phyloP scores from a whole-genome alignment of 106 monocot genomes.

The Allium cepa region DNA sequence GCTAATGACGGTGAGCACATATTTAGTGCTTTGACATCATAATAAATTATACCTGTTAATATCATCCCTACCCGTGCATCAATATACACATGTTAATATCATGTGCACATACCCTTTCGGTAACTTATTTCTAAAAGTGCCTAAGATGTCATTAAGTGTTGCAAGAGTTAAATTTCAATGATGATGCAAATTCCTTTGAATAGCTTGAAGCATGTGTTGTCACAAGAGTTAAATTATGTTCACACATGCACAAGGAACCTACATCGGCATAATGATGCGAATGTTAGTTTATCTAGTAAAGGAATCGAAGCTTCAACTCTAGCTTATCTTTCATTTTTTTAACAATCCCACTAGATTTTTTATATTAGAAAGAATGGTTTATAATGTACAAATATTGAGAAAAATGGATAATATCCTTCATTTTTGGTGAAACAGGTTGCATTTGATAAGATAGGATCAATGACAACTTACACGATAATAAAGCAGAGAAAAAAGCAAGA shows the following conservation, averaged over 20 bases:
- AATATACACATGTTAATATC: too few relatives aligned
- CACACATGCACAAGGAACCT: too few relatives aligned
- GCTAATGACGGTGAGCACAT: conserved; percentile 49
- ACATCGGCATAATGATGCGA: background rate
- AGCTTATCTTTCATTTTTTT: background rate
- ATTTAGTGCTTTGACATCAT: background rate
- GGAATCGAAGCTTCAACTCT: background rate
- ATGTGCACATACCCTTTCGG: too few relatives aligned
- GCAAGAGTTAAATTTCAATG: too few relatives aligned
- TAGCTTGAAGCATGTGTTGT: too few relatives aligned
- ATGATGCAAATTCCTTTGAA: too few relatives aligned
- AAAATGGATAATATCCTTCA: background rate
- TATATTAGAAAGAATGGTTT: too few relatives aligned
- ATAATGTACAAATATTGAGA: background rate
- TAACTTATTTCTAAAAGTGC: too few relatives aligned
- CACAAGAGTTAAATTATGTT: too few relatives aligned
- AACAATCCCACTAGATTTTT: background rate
- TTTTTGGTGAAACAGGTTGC: conserved; percentile 39
- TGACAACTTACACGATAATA: conserved; percentile 70
- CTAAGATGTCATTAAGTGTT: too few relatives aligned
- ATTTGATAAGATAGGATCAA: conserved; percentile 74
- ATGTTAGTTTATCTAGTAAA: background rate
- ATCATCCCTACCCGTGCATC: too few relatives aligned
- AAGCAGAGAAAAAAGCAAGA: conserved; percentile 90
- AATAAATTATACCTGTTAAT: background rate